A percentile compares a stretch with the other conserved stretches of the same genome.
These are phyloP conservation scores for Neurospora sp. DNA, from an alignment of 495 filamentous ascomycete species.

Conservation along the genomic window DNA sequence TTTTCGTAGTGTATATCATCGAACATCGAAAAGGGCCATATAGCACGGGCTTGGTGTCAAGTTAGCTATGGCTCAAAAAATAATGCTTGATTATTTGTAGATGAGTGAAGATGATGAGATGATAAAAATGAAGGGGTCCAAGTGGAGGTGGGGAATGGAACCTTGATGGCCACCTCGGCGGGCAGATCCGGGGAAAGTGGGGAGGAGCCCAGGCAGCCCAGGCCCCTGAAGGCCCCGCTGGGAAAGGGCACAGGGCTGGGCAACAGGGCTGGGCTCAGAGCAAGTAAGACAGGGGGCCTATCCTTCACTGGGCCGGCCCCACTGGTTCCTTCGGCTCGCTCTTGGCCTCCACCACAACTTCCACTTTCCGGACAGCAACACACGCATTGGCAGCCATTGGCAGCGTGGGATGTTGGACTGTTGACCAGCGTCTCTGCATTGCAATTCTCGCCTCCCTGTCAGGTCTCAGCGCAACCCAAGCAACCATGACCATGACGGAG, in stretches of 20 bases:
- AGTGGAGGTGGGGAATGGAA: neutral
- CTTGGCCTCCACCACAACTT: neutral
- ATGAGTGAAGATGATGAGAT: neutral
- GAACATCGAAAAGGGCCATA: neutral
- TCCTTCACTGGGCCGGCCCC: neutral
- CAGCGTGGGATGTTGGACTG: neutral
- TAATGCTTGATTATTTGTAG: neutral
- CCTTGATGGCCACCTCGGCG: neutral
- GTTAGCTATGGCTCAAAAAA: no score
- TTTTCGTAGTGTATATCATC: neutral
- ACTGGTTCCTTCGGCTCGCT: neutral
- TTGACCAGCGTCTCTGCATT: neutral
- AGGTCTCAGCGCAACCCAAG: neutral
- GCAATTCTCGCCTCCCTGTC: neutral
- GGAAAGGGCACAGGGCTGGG: neutral
- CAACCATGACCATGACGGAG: constrained; percentile 2
- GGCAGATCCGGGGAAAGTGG: neutral
- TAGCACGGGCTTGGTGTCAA: no score
- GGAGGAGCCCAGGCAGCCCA: neutral
- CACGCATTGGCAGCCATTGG: neutral
- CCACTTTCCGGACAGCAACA: neutral
- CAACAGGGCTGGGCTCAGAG: neutral
- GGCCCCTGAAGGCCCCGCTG: neutral
- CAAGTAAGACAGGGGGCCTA: neutral
- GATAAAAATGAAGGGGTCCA: neutral